Percentiles rank a stretch among this genome's conserved stretches.
Conservation (phyloP, 352 stramenopile species). For the Blastocystis sp. region DNA sequence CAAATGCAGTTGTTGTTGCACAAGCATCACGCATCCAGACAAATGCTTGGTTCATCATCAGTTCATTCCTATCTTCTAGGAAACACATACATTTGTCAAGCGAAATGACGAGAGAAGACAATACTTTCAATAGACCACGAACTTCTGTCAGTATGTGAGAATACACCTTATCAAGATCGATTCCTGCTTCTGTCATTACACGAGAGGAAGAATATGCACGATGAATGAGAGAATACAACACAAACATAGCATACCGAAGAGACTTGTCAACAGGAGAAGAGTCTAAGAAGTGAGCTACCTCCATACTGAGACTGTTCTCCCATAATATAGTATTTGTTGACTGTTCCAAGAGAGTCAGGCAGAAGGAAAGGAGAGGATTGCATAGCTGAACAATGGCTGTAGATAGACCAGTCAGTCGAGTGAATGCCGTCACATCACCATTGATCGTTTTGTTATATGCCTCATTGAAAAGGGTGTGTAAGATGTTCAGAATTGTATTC, state of each 20-base stretch:
- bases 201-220: neutral
- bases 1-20: neutral
- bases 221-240: constrained; percentile 6
- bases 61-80: neutral
- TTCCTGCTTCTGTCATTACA: neutral
- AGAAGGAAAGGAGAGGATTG: neutral
- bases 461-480: constrained; percentile 14
- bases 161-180: neutral
- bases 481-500: neutral
- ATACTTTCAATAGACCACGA: neutral
- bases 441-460: neutral
- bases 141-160: neutral
- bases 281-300: neutral
- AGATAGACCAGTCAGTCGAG: neutral
- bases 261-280: neutral
- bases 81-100: neutral
- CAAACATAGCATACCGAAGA: constrained; percentile 5
- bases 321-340: neutral
- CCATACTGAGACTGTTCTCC: neutral
- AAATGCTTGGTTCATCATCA: neutral
- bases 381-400: neutral
- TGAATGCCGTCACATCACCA: neutral
- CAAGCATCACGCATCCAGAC: neutral
- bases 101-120: constrained; percentile 4
- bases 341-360: neutral